Evolutionary conservation across 305 asterid genomes (phyloP), one percentile per base, ranked within the genome.

Genomic region (Salvia sclarea): DNA sequence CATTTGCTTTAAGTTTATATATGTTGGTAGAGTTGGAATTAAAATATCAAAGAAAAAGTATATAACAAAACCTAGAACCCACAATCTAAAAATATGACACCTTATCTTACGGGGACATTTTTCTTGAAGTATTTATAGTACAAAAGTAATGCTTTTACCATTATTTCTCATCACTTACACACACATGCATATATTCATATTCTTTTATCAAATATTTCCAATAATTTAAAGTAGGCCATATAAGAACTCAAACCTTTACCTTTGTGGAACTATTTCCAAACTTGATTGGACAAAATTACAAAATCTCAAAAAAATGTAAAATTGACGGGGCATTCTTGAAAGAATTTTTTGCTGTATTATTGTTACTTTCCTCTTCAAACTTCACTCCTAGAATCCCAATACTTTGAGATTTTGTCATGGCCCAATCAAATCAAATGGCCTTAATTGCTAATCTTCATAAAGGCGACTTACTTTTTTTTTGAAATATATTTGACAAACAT

Each of bases 321-420:
- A 1, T 25, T n/a, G n/a, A n/a, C n/a, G n/a, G n/a, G n/a, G n/a
- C n/a, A n/a, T n/a, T n/a, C n/a, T n/a, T n/a, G n/a, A n/a, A n/a
- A n/a, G n/a, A n/a, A n/a, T n/a, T n/a, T n/a, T n/a, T n/a, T n/a
- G n/a, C n/a, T n/a, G n/a, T n/a, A n/a, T n/a, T n/a, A 61, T 38
- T 70, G 43, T 44, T 66, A 53, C 60, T 71, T 64, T 45, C 71
- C 66, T 64, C 52, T 33, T 72, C 52, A 44, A 43, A 63, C 66
- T 64, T 18, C 21, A 70, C 17, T 3, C 35, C 64, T 21, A 12
- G 44, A 16, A 1, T 49, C 61, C 40, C 47, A 9, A 68, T 11
- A 56, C 24, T 45, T 64, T 12, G 12, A 72, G 66, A 54, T 64
- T 64, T 66, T 20, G 13, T 55, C 33, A 54, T 30, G 0, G 11